phyloP scores from a whole-genome alignment of 2,329 filamentous ascomycete species.

The Colletotrichum agaves region DNA sequence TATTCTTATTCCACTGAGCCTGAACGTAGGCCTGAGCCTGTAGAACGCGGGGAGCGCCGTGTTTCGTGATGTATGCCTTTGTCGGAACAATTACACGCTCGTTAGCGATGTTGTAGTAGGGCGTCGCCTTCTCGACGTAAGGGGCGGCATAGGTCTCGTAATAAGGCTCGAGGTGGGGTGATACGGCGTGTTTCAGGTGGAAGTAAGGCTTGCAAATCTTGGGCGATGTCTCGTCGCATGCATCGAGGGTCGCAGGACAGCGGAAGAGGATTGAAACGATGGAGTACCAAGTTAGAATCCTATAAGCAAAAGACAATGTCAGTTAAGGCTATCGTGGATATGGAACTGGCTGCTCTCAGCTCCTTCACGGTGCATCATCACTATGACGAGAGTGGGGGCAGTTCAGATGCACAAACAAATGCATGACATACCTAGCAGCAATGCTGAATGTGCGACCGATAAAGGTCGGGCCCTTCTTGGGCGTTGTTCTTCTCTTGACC shows the following conservation, averaged over 20 bases:
- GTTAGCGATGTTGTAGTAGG: conserved; percentile 76
- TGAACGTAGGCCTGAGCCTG: conserved; percentile 74
- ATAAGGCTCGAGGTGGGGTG: conserved; percentile 84
- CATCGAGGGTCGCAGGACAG: conserved; percentile 77
- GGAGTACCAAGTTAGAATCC: conserved; percentile 86
- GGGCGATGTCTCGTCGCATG: conserved; percentile 76
- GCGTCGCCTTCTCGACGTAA: conserved; percentile 80
- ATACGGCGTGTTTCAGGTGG: conserved; percentile 68
- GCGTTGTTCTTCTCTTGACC: conserved; percentile 45
- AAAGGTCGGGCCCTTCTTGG: conserved; percentile 44
- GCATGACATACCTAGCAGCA: conserved; percentile 62
- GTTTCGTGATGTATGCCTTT: conserved; percentile 72
- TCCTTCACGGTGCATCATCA: not conserved
- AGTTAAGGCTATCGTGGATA: not conserved
- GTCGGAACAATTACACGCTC: conserved; percentile 76
- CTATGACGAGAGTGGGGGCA: not conserved
- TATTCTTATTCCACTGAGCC: conserved; percentile 80
- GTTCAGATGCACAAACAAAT: not conserved
- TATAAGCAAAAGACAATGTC: conserved; percentile 47
- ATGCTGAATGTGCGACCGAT: conserved; percentile 58
- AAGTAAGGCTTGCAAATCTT: conserved; percentile 87
- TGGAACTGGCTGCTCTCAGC: not conserved
- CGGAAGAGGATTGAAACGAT: conserved; percentile 84
- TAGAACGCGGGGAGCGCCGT: conserved; percentile 78
- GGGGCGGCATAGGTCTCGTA: conserved; percentile 86